phyloP scores from a whole-genome alignment of 441 rosid species.

The Capsella rubella region DNA sequence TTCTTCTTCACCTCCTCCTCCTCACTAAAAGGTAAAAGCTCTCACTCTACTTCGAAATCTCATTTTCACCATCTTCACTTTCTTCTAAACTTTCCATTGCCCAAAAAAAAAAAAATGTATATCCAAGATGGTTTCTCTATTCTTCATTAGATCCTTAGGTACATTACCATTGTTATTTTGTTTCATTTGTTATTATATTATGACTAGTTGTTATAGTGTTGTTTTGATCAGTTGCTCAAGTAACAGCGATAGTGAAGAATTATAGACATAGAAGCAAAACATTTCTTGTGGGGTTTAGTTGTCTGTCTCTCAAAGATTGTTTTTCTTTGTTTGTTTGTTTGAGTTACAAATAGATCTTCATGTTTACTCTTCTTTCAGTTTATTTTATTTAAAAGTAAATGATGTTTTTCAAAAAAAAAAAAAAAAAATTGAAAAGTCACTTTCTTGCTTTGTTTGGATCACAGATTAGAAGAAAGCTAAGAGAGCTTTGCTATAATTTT shows the following conservation, averaged over 20 bases:
- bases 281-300: constrained; percentile 41
- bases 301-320: constrained; percentile 37
- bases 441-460: constrained; percentile 36
- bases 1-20: constrained; percentile 11
- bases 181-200: constrained; percentile 19
- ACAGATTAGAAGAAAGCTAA: constrained; percentile 30
- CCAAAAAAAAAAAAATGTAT: background rate
- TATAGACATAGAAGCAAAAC: constrained; percentile 12
- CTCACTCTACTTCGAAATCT: constrained; percentile 37
- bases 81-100: constrained; percentile 33
- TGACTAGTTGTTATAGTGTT: constrained; percentile 35
- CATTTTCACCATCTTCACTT: constrained; percentile 32
- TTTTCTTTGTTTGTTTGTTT: background rate
- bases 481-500: constrained; percentile 7
- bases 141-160: constrained; percentile 37
- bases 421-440: background rate
- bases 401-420: background rate
- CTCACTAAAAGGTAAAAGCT: constrained; percentile 23
- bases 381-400: constrained; percentile 4
- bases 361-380: constrained; percentile 36
- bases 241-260: constrained; percentile 34
- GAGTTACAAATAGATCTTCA: constrained; percentile 34
- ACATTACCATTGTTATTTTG: constrained; percentile 22
- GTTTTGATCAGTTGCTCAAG: constrained; percentile 41
- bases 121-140: constrained; percentile 1